phyloP scores from a whole-genome alignment of 1,284 basidiomycete species.

The Golubevia pallescens region DNA sequence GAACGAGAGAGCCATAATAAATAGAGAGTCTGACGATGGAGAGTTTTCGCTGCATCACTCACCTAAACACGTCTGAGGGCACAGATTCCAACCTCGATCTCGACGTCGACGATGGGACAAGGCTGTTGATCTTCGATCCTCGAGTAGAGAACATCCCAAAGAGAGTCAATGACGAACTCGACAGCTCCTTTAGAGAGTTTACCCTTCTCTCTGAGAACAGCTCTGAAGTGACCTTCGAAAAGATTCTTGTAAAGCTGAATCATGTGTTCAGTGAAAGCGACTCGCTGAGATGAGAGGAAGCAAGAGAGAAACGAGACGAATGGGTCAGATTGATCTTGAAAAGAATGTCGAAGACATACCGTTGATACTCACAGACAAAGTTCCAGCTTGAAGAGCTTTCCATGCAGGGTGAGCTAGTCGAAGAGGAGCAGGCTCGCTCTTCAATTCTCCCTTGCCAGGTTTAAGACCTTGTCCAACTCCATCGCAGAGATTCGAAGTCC shows the following conservation, averaged over 20 bases:
- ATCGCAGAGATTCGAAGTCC: background rate
- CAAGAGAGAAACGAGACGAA: too few species aligned
- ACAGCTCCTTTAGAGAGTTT: slow-evolving; percentile 57
- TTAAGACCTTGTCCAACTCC: slow-evolving; percentile 15
- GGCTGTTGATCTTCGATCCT: slow-evolving; percentile 36
- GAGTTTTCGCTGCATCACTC: too few species aligned
- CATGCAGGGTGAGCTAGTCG: slow-evolving; percentile 55
- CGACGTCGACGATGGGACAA: slow-evolving; percentile 32
- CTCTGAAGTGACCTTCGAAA: slow-evolving; percentile 60
- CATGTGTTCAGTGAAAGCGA: slow-evolving; percentile 54
- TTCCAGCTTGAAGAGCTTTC: slow-evolving; percentile 46
- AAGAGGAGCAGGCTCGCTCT: slow-evolving; percentile 39
- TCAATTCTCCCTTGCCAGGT: slow-evolving; percentile 12
- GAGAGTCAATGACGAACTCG: slow-evolving; percentile 54
- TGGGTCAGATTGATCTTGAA: too few species aligned
- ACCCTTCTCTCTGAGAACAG: slow-evolving; percentile 50
- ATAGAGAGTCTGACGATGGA: too few species aligned
- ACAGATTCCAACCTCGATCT: slow-evolving; percentile 44
- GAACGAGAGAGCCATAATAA: too few species aligned
- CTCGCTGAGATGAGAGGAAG: slow-evolving; percentile 2
- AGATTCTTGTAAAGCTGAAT: slow-evolving; percentile 59
- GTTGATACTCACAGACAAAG: slow-evolving; percentile 16
- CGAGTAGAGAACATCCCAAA: slow-evolving; percentile 55
- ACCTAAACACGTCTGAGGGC: slow-evolving; percentile 38
- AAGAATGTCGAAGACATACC: too few species aligned